Evolutionary conservation across 495 filamentous ascomycete species (phyloP), one percentile per base, ranked within the genome.

Genomic region (Xeromyces bisporus): DNA sequence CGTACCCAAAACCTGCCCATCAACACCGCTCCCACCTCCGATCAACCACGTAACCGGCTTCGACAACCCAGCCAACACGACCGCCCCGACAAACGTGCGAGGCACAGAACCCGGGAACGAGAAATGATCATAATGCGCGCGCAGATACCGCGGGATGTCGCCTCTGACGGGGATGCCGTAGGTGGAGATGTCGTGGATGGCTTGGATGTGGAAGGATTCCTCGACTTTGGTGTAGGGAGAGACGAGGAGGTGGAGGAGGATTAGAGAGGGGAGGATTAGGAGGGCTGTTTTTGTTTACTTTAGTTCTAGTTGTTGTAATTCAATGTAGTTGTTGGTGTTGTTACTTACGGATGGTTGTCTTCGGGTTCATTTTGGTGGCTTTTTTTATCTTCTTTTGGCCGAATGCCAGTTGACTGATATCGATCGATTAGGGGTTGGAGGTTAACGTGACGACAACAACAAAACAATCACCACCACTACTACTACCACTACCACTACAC

Each of bases 171-270:
- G 77, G 18, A 85, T 69, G 1, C 84, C 81, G 52, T 85, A 84
- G 2, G 64, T 68, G 10, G 89, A 47, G 20, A 96, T 77, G 47
- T 99, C 89, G 53, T 96, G 91, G 4, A 75, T 74, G 0, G 89
- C 89, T 49, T 99, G 89, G 31, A 96, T 73, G 42, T 93, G 93
- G 68, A 99, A 99, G 0, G 86, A 94, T 57, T 99, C 89, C 49
- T 99, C 89, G 33, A 99, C 91, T 54, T 99, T 99, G 29, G 91
- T 94, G 59, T 89, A 94, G 1, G 89, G 91, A 10, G 91, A 74
- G 6, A 70, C 52, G 33, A 73, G 36, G 29, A 93, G 69, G 51
- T 99, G 87, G 15, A 82, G 29, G 12, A 86, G 47, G 39, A 93
- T 69, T 21, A 83, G 48, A 2, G 50, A 39, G 1, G 79, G 77